phyloP scores from a whole-genome alignment of 2,329 filamentous ascomycete genomes.

The Alternaria infectoria region DNA sequence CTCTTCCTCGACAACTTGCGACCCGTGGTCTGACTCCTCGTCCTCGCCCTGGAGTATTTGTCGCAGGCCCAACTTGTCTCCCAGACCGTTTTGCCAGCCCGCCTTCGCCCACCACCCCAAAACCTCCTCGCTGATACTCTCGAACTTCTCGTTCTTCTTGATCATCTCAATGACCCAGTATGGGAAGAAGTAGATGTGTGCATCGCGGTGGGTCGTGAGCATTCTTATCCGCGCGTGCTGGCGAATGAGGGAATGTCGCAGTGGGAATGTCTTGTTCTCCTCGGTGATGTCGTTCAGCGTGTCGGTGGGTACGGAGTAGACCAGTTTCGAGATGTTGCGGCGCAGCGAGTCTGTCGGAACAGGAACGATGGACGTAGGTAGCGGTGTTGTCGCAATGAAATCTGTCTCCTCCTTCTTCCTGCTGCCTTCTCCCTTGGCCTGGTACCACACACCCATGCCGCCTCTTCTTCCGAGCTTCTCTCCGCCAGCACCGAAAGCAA shows the following conservation, averaged over 20 bases:
- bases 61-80: constrained; percentile 75
- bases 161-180: constrained; percentile 89
- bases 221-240: constrained; percentile 79
- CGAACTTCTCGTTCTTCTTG: constrained; percentile 77
- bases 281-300: constrained; percentile 84
- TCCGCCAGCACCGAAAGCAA: constrained; percentile 58
- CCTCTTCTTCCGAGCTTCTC: constrained; percentile 70
- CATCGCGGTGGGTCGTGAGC: constrained; percentile 83
- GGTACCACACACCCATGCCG: constrained; percentile 88
- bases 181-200: constrained; percentile 94
- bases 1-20: constrained; percentile 57
- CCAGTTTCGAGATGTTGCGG: constrained; percentile 74
- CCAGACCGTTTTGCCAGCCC: constrained; percentile 83
- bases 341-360: constrained; percentile 70
- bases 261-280: constrained; percentile 72
- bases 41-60: constrained; percentile 65
- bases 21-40: constrained; percentile 45
- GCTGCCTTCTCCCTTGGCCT: constrained; percentile 76
- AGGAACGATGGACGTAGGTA: constrained; percentile 64
- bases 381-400: constrained; percentile 79
- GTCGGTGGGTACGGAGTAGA: constrained; percentile 87
- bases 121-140: constrained; percentile 89
- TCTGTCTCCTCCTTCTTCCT: constrained; percentile 93
- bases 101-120: constrained; percentile 96
- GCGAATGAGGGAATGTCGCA: constrained; percentile 77